These are phyloP conservation scores for Melaleuca quinquenervia DNA, from an alignment of 345 rosid genomes.

Conservation along the genomic window DNA sequence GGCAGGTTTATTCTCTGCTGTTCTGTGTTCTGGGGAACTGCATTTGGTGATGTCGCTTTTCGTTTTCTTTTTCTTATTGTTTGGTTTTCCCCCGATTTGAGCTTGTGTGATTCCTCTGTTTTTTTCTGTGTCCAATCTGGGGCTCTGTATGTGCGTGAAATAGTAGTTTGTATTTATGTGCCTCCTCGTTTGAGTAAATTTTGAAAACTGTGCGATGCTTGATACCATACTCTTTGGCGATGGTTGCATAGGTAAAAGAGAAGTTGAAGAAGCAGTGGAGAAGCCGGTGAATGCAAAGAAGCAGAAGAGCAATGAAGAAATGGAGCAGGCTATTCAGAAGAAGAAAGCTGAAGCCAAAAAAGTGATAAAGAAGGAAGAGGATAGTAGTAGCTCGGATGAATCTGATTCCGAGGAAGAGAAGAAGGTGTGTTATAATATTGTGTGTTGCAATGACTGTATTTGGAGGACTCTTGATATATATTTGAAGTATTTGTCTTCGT, in stretches of 20 bases:
- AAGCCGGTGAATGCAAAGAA: conserved; percentile 48
- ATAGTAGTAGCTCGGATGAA: conserved; percentile 36
- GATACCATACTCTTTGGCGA: neutral
- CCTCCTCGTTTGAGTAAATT: neutral
- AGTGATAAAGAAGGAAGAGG: conserved; percentile 25
- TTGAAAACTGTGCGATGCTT: neutral
- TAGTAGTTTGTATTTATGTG: neutral
- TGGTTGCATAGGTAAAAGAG: conserved; percentile 47
- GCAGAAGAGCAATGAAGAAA: conserved; percentile 40
- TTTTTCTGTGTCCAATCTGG: neutral
- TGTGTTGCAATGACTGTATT: neutral
- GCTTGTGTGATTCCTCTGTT: neutral
- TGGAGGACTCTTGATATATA: neutral
- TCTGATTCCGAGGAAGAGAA: conserved; percentile 64
- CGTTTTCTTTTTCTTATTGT: neutral
- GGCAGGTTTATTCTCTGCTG: neutral
- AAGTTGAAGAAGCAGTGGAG: conserved; percentile 41
- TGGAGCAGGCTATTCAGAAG: conserved; percentile 33
- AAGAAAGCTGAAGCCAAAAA: conserved; percentile 36
- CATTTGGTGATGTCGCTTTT: neutral
- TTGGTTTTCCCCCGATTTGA: neutral
- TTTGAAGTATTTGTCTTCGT: neutral
- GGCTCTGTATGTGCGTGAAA: neutral
- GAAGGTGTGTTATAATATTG: conserved; percentile 15
- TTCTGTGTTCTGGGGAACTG: neutral